These are phyloP conservation scores for Trametopsis cervina DNA, from an alignment of 768 basidiomycete genomes.

Conservation along the genomic window DNA sequence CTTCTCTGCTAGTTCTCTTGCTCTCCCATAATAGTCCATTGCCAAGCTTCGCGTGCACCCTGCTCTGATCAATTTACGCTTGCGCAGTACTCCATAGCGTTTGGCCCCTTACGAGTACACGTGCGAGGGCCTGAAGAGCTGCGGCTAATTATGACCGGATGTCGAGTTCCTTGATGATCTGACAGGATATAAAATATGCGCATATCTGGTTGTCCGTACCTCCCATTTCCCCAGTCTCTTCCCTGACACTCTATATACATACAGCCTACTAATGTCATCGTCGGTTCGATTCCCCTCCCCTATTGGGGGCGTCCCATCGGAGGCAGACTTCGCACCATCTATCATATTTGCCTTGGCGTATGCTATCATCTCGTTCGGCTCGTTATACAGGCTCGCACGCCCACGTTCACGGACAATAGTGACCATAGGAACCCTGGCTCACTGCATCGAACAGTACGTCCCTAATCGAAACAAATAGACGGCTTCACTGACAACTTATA, in stretches of 20 bases:
- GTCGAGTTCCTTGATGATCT: too few relatives aligned
- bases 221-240: not conserved
- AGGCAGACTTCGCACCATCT: conserved; percentile 19
- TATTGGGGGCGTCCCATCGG: conserved; percentile 7
- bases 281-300: conserved; percentile 5
- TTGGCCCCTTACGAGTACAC: too few relatives aligned
- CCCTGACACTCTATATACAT: not conserved
- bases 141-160: too few relatives aligned
- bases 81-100: too few relatives aligned
- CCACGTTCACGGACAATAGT: conserved; percentile 11
- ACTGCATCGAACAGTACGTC: conserved; percentile 18
- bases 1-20: too few relatives aligned
- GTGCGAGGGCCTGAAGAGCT: too few relatives aligned
- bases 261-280: conserved; percentile 5
- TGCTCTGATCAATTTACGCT: too few relatives aligned
- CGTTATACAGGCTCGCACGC: conserved; percentile 11
- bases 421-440: conserved; percentile 11
- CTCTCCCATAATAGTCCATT: too few relatives aligned
- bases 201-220: not conserved
- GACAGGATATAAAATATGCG: too few relatives aligned
- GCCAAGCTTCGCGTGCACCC: too few relatives aligned
- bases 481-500: not conserved
- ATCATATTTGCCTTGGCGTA: conserved; percentile 19
- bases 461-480: too few relatives aligned
- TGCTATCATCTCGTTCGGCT: conserved; percentile 12